Percentiles rank a stretch among this genome's conserved stretches.
phyloP scores from a whole-genome alignment of 148 eudicot genomes.

The Simmondsia chinensis region DNA sequence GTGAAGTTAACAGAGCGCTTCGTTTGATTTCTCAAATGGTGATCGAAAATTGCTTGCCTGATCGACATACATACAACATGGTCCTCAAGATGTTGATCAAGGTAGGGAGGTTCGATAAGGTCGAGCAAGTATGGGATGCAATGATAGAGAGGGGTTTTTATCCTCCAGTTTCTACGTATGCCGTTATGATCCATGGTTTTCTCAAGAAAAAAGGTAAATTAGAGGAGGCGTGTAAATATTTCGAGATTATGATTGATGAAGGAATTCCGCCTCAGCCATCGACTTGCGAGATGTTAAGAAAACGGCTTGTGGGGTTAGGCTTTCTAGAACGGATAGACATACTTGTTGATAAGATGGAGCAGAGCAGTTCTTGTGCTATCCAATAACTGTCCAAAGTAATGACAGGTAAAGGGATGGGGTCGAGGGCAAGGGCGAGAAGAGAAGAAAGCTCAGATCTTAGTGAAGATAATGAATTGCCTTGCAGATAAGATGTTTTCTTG shows the following conservation, averaged over 20 bases:
- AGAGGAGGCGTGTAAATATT: constrained; percentile 70
- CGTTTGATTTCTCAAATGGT: constrained; percentile 53
- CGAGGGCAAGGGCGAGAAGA: constrained; percentile 19
- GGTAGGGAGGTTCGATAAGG: constrained; percentile 63
- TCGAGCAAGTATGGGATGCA: constrained; percentile 43
- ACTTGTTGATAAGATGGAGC: constrained; percentile 69
- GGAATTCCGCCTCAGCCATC: constrained; percentile 68
- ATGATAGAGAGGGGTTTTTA: constrained; percentile 48
- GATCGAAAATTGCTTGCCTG: constrained; percentile 35
- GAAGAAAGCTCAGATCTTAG: constrained; percentile 38
- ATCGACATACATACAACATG: constrained; percentile 72
- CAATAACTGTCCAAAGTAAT: constrained; percentile 40
- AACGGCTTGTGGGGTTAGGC: constrained; percentile 49
- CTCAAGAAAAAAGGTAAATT: constrained; percentile 62
- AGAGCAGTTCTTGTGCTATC: constrained; percentile 51
- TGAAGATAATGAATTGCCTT: constrained; percentile 47
- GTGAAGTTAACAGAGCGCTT: constrained; percentile 57
- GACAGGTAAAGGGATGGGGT: constrained; percentile 46
- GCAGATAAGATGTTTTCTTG: not conserved
- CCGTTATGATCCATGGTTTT: constrained; percentile 77
- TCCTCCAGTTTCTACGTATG: constrained; percentile 65
- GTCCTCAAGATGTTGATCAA: constrained; percentile 62
- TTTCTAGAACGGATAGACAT: constrained; percentile 29
- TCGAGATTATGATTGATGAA: constrained; percentile 82
- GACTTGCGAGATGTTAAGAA: constrained; percentile 58